phyloP scores from a whole-genome alignment of 1,139 yeast species.

The Keqinozyma sinolaborantium region DNA sequence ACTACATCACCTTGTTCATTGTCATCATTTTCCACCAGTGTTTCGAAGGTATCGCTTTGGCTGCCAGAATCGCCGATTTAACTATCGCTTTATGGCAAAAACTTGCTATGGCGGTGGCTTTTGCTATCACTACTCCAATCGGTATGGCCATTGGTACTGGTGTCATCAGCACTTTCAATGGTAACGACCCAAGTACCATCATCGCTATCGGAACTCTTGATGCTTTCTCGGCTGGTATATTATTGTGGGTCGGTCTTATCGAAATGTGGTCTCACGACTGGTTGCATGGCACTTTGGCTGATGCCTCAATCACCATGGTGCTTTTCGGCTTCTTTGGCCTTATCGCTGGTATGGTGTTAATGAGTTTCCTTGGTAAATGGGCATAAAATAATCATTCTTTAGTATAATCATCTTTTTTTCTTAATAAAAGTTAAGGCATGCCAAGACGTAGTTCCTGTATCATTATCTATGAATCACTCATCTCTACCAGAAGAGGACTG shows the following conservation, averaged over 20 bases:
- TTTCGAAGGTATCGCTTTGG: constrained; percentile 41
- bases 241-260: constrained; percentile 31
- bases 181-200: constrained; percentile 25
- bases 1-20: constrained; percentile 26
- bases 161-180: constrained; percentile 22
- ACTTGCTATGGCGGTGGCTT: constrained; percentile 14
- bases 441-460: too few relatives aligned
- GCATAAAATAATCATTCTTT: too few relatives aligned
- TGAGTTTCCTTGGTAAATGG: constrained; percentile 42
- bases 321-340: constrained; percentile 17
- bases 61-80: constrained; percentile 24
- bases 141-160: constrained; percentile 30
- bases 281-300: constrained; percentile 24
- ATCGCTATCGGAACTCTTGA: constrained; percentile 32
- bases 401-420: too few relatives aligned
- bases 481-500: too few relatives aligned
- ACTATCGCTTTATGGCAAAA: constrained; percentile 6
- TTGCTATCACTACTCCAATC: constrained; percentile 19
- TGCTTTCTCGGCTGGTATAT: constrained; percentile 31
- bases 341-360: constrained; percentile 28
- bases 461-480: too few relatives aligned
- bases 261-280: constrained; percentile 34
- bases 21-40: constrained; percentile 40
- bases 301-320: constrained; percentile 17
- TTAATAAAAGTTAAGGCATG: too few relatives aligned